Conservation (phyloP, 306 rosid genomes). For the Potentilla sterilis region DNA sequence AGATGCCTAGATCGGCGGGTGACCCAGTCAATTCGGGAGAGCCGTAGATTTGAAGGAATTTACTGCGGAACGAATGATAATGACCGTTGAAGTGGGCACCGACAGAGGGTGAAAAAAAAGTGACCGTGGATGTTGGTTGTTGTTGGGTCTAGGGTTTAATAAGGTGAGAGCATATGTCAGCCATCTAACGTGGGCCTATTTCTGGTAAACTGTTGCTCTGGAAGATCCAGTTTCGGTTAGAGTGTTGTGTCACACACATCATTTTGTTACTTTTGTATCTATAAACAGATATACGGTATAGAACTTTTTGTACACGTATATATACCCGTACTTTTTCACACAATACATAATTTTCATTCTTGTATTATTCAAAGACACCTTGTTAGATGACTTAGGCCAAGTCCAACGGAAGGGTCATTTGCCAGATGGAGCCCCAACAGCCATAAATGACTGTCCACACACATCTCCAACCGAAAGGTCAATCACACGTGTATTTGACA, state of each 20-base stretch:
- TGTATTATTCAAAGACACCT: too few relatives aligned
- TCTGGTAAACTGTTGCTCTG: not conserved
- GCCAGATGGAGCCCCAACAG: too few relatives aligned
- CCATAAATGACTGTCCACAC: too few relatives aligned
- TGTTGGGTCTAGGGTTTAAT: not conserved
- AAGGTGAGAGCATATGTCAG: not conserved
- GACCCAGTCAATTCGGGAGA: not conserved
- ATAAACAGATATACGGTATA: too few relatives aligned
- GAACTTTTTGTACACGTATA: too few relatives aligned
- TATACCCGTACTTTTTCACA: too few relatives aligned
- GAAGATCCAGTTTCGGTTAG: not conserved
- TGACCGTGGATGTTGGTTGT: not conserved
- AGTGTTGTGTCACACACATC: not conserved
- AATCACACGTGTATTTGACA: too few relatives aligned
- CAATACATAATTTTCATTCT: too few relatives aligned
- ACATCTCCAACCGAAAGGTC: too few relatives aligned
- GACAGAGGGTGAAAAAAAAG: constrained; percentile 23
- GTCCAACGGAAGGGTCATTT: too few relatives aligned
- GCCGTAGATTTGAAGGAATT: constrained; percentile 13
- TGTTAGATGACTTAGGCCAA: too few relatives aligned
- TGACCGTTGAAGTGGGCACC: constrained; percentile 29
- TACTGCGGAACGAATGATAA: not conserved
- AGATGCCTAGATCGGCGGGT: not conserved
- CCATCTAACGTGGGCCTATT: not conserved
- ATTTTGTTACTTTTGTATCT: not conserved